A percentile compares a stretch with the other conserved stretches of the same genome.
These are phyloP conservation scores for Tremella yokohamensis DNA, from an alignment of 768 basidiomycete species.

Conservation along the genomic window DNA sequence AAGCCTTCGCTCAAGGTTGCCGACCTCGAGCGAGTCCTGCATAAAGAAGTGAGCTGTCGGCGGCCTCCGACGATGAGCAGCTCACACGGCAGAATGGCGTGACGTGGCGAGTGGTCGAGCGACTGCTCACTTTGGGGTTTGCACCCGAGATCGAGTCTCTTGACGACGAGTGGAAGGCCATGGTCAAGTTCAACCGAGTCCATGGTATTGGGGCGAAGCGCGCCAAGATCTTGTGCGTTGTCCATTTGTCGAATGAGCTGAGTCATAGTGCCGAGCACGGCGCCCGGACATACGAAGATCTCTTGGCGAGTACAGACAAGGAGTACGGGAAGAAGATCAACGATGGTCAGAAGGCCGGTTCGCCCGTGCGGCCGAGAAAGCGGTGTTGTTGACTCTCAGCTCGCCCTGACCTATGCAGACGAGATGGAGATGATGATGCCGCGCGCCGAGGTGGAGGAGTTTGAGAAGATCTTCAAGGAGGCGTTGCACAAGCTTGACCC, in stretches of 20 bases:
- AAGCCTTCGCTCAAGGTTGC: conserved; percentile 25
- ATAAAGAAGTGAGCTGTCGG: conserved; percentile 33
- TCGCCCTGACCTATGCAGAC: conserved; percentile 34
- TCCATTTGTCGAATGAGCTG: conserved; percentile 1
- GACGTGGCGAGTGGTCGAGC: conserved; percentile 37
- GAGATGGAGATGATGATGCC: conserved; percentile 48
- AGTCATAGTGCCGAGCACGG: conserved; percentile 30
- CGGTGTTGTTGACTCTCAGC: conserved; percentile 18
- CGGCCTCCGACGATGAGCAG: background rate
- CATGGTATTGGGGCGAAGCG: conserved; percentile 38
- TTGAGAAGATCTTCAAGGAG: conserved; percentile 21
- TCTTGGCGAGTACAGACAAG: conserved; percentile 20
- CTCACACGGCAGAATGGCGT: conserved; percentile 36
- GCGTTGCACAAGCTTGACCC: conserved; percentile 40
- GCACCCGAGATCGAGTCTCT: conserved; percentile 30
- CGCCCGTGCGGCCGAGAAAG: background rate
- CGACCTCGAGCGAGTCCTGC: conserved; percentile 38
- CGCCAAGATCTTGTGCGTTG: conserved; percentile 33
- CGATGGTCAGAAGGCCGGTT: conserved; percentile 37
- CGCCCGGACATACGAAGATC: conserved; percentile 38
- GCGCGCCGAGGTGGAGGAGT: conserved; percentile 34
- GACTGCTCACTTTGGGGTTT: conserved; percentile 32
- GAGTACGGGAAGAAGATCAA: conserved; percentile 28
- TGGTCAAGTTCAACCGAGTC: conserved; percentile 35
- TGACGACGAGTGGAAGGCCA: conserved; percentile 20